A percentile compares a stretch with the other conserved stretches of the same genome.
Conservation (phyloP, 495 filamentous ascomycete species). For the Aspergillus coremiiformis region DNA sequence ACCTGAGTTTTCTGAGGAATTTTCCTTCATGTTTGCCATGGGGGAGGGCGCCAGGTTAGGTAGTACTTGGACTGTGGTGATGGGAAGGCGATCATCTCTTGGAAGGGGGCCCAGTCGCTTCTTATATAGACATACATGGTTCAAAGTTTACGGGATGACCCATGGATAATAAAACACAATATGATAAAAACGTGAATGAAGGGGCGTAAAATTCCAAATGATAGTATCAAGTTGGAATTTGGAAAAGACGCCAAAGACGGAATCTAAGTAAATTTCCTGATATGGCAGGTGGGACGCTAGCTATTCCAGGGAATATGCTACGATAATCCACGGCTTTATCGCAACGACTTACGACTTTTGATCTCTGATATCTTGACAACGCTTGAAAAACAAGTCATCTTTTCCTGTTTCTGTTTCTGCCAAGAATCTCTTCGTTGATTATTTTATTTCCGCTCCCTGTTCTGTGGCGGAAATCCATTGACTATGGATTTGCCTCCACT, state of each 20-base stretch:
- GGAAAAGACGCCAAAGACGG: conserved; percentile 1
- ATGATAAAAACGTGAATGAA: background rate
- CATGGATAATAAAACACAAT: background rate
- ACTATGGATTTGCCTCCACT: no score
- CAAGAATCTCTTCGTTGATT: no score
- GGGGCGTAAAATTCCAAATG: background rate
- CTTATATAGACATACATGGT: conserved; percentile 13
- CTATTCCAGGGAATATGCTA: conserved; percentile 23
- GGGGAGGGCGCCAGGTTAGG: background rate
- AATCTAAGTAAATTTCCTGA: conserved; percentile 16
- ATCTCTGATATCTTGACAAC: no score
- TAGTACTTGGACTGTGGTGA: background rate
- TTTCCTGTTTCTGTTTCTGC: no score
- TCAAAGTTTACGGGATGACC: background rate
- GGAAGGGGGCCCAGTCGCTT: background rate
- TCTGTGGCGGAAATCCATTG: no score
- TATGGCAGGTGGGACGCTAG: conserved; percentile 15
- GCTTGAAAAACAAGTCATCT: no score
- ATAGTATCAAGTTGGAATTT: background rate
- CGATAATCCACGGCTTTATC: conserved; percentile 15
- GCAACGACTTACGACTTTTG: background rate
- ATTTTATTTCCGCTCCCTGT: no score
- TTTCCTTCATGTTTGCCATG: conserved; percentile 18
- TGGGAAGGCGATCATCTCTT: background rate
- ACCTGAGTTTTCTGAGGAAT: conserved; percentile 3